phyloP scores from a whole-genome alignment of 805 yeast genomes.

The Torulaspora franciscae region DNA sequence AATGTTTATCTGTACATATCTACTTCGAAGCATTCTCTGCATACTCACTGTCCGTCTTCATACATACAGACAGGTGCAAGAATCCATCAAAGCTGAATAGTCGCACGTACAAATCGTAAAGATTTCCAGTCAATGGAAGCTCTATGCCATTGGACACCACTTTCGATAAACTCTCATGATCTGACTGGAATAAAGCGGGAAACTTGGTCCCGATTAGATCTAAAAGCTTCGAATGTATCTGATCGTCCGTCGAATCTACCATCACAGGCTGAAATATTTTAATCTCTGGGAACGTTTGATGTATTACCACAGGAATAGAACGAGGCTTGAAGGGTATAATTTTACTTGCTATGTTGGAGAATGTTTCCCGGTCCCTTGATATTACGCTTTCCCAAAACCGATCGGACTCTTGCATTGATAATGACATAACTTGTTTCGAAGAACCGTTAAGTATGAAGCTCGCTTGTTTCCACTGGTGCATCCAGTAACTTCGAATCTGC shows the following conservation, averaged over 20 bases:
- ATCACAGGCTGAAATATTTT: slow-evolving; percentile 36
- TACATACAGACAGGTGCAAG: slow-evolving; percentile 40
- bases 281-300: slow-evolving; percentile 35
- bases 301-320: slow-evolving; percentile 17
- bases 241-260: slow-evolving; percentile 12
- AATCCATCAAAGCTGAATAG: slow-evolving; percentile 60
- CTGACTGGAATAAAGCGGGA: slow-evolving; percentile 46
- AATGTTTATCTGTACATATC: not conserved
- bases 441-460: slow-evolving; percentile 70
- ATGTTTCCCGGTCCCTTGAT: slow-evolving; percentile 20
- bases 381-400: slow-evolving; percentile 52
- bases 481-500: slow-evolving; percentile 46
- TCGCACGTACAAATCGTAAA: slow-evolving; percentile 43
- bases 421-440: slow-evolving; percentile 74
- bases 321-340: slow-evolving; percentile 17
- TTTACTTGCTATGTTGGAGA: slow-evolving; percentile 25
- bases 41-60: slow-evolving; percentile 8
- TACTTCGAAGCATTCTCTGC: not conserved
- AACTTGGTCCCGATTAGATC: slow-evolving; percentile 34
- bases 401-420: slow-evolving; percentile 58
- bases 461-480: slow-evolving; percentile 79
- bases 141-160: slow-evolving; percentile 55
- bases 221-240: not conserved
- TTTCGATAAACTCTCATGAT: slow-evolving; percentile 33
- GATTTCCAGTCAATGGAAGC: slow-evolving; percentile 42